Conservation (phyloP, 257 asterid genomes). For the Petunia secreta region DNA sequence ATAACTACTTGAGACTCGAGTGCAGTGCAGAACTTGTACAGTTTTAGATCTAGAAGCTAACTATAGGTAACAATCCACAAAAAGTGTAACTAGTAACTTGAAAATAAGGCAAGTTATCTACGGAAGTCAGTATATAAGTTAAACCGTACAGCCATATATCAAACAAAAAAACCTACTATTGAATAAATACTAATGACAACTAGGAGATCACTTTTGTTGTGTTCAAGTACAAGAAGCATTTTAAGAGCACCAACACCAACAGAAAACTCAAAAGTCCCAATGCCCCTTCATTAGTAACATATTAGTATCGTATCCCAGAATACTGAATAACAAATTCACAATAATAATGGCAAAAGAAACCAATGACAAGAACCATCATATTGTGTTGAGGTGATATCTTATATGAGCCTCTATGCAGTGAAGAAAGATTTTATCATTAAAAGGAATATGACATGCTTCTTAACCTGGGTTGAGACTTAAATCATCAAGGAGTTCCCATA, state of each 20-base stretch:
- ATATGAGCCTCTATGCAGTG: neutral
- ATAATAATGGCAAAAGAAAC: neutral
- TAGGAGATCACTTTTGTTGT: neutral
- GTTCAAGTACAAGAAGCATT: neutral
- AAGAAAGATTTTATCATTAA: neutral
- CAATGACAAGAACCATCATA: neutral
- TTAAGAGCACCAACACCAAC: neutral
- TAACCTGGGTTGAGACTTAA: neutral
- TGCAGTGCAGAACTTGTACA: too few relatives aligned
- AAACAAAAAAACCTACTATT: neutral
- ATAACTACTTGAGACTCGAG: neutral
- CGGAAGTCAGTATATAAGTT: too few relatives aligned
- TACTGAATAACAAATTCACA: neutral
- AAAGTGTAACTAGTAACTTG: too few relatives aligned
- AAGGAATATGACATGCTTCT: neutral
- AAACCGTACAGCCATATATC: neutral
- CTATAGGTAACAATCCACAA: too few relatives aligned
- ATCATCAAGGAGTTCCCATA: neutral
- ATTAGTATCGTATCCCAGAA: neutral
- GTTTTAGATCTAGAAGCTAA: too few relatives aligned
- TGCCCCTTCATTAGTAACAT: neutral
- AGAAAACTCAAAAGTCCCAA: neutral
- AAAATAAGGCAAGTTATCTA: too few relatives aligned
- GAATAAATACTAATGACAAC: neutral
- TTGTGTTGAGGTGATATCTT: neutral